Evolutionary conservation across 306 rosid species (phyloP), one percentile per base, ranked within the genome.

Genomic region (Luffa aegyptiaca): DNA sequence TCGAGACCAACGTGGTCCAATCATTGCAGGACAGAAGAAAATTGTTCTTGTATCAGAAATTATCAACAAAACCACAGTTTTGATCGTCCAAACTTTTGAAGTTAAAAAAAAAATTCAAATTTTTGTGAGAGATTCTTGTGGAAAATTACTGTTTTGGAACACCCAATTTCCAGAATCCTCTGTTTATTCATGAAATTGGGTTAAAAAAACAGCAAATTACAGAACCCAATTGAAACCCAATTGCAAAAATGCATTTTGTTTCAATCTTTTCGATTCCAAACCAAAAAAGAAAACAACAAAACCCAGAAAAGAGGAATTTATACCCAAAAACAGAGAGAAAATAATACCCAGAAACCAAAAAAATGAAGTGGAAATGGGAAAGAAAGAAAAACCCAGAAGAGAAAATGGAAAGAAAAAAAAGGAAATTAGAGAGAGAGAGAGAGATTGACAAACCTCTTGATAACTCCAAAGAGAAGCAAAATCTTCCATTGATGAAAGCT

Each of bases 401-500:
- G 53, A 31, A 77, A 21, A 18, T 33, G 36, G 45, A n/a, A n/a
- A n/a, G n/a, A 70, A 6, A 5, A 14, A 79, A 33, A 12, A 4
- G 1, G 16, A 1, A 35, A 44, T 35, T 35, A 61, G 6, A 57
- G n/a, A 63, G 8, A 11, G 56, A 31, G 21, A 46, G n/a, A 41
- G 56, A 41, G 21, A 58, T 58, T 31, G 7, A 65, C 64, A 0
- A 31, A 79, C 82, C 82, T 79, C 56, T 69, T 79, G 82, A 68
- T 79, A 79, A 52, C 21, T 37, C 82, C 82, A 79, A 1, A 79
- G 37, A 39, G 77, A 68, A 35, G 44, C 53, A 8, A 79, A 66
- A n/a, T 66, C 82, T 11, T 66, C 82, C 82, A 79, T 79, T 12
- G 82, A 39, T 10, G 42, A 26, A 45, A 21, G 70, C 45, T 78